Evolutionary conservation across 768 basidiomycete species (phyloP).

Genomic region (Amanita pseudoporphyria): DNA sequence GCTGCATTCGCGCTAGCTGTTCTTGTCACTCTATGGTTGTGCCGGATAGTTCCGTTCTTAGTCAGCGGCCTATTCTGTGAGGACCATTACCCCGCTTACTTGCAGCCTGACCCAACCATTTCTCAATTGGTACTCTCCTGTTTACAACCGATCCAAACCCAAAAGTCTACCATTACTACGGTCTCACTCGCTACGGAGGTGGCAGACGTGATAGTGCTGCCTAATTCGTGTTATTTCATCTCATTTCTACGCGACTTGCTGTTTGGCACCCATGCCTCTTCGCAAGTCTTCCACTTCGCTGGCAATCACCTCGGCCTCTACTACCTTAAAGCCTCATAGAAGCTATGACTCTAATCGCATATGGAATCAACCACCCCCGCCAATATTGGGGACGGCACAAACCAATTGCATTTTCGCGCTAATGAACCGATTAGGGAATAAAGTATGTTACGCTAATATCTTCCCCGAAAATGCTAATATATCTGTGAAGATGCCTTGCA

Average conservation of each 20-base stretch:
- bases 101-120: too few relatives aligned
- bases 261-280: constrained; percentile 3
- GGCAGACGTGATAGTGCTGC: not conserved
- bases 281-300: constrained; percentile 6
- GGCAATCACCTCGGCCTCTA: not conserved
- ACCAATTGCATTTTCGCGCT: constrained; percentile 76
- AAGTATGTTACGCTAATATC: constrained; percentile 34
- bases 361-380: constrained; percentile 1
- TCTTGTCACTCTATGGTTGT: not conserved
- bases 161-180: not conserved
- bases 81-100: too few relatives aligned
- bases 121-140: not conserved
- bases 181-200: not conserved
- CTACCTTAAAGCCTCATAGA: constrained; percentile 3
- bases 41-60: too few relatives aligned
- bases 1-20: not conserved
- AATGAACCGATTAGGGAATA: constrained; percentile 72
- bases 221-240: not conserved
- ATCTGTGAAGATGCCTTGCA: constrained; percentile 60
- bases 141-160: not conserved
- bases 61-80: too few relatives aligned
- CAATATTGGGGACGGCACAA: constrained; percentile 43
- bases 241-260: not conserved
- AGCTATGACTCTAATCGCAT: constrained; percentile 7
- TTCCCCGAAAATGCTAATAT: constrained; percentile 3